Evolutionary conservation across 2,329 filamentous ascomycete species (phyloP).

Genomic region (Botrytis aclada): DNA sequence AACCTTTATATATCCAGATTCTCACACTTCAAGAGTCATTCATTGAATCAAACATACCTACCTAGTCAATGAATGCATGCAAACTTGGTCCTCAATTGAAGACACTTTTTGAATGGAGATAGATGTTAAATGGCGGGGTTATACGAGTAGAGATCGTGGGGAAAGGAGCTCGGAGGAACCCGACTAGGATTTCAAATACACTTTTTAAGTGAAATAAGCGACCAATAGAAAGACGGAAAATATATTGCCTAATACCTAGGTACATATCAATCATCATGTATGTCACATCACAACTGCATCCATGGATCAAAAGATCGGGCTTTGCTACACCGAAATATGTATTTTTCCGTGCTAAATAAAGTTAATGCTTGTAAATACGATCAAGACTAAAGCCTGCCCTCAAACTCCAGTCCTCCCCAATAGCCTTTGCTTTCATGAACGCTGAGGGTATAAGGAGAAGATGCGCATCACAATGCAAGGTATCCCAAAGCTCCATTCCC

Average conservation of each 20-base stretch:
- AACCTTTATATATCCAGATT: neutral
- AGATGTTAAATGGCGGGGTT: constrained; percentile 7
- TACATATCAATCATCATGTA: neutral
- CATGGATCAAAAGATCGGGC: constrained; percentile 21
- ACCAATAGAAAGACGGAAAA: constrained; percentile 9
- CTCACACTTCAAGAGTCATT: neutral
- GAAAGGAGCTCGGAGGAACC: neutral
- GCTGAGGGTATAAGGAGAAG: constrained; percentile 16
- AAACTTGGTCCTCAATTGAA: neutral
- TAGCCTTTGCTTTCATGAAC: constrained; percentile 12
- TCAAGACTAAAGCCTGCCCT: neutral
- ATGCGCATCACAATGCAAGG: constrained; percentile 10
- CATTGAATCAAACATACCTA: neutral
- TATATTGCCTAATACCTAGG: neutral
- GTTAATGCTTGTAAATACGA: neutral
- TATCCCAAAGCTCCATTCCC: constrained; percentile 11
- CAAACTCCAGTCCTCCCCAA: neutral
- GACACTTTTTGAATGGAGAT: neutral
- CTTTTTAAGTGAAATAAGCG: neutral
- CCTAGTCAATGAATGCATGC: neutral
- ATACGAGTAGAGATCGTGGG: neutral
- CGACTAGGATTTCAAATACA: neutral
- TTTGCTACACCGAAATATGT: constrained; percentile 23
- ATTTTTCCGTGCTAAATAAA: constrained; percentile 24
- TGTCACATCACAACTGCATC: constrained; percentile 10